These are phyloP conservation scores for Xylaria sp. DNA, from an alignment of 2,329 filamentous ascomycete species.

Conservation along the genomic window DNA sequence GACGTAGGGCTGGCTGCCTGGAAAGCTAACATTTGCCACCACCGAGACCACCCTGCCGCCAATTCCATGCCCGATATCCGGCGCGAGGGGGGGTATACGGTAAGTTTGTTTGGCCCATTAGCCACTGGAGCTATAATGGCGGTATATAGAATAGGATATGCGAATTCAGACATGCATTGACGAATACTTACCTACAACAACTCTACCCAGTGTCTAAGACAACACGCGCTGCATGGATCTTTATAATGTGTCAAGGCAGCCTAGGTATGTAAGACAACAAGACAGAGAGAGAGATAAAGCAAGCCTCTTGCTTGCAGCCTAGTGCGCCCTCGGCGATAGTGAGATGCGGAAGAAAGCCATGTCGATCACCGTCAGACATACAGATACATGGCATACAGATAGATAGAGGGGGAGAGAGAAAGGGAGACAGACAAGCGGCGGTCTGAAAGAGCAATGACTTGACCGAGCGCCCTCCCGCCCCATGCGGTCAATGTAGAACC, in stretches of 20 bases:
- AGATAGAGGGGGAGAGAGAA: no score
- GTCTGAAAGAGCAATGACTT: neutral
- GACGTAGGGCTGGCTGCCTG: neutral
- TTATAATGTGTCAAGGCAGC: neutral
- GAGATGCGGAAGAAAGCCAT: neutral
- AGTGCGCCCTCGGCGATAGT: neutral
- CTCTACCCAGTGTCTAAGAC: slow-evolving; percentile 4
- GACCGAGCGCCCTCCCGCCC: neutral
- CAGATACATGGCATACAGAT: no score
- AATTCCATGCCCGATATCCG: slow-evolving; percentile 1
- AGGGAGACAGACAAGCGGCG: neutral
- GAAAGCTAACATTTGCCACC: neutral
- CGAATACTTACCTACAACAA: neutral
- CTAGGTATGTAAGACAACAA: no score
- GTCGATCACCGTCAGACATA: slow-evolving; percentile 10
- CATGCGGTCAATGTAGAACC: neutral
- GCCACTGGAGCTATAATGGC: neutral
- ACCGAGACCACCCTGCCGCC: neutral
- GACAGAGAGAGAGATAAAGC: neutral
- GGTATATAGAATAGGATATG: neutral
- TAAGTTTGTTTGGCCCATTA: no score
- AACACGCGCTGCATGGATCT: slow-evolving; percentile 5
- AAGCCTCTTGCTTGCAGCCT: neutral
- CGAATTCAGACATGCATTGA: neutral
- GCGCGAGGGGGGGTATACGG: neutral